Conservation (phyloP, 805 yeast genomes). For the Sugiyamaella americana region DNA sequence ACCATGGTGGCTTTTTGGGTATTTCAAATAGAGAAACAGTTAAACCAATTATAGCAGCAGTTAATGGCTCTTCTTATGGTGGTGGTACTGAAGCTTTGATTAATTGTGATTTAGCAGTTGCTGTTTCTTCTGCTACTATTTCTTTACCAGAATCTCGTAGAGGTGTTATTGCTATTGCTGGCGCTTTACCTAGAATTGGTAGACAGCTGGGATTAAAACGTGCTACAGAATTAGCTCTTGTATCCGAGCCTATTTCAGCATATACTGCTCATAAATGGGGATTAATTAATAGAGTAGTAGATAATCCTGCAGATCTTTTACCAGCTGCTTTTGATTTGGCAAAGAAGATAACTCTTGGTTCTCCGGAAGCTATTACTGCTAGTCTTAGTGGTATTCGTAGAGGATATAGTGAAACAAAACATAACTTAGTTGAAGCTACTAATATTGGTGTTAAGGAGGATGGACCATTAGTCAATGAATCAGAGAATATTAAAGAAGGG, state of each 20-base stretch:
- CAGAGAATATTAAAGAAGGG: slow-evolving; percentile 22
- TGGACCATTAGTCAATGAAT: slow-evolving; percentile 8
- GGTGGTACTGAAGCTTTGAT: slow-evolving; percentile 27
- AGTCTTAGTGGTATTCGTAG: slow-evolving; percentile 19
- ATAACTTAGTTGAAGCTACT: slow-evolving; percentile 19
- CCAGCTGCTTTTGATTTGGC: slow-evolving; percentile 24
- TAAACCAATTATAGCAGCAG: slow-evolving; percentile 27
- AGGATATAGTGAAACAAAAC: slow-evolving; percentile 19
- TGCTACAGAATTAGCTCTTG: slow-evolving; percentile 24
- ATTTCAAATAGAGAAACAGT: slow-evolving; percentile 21
- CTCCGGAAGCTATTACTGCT: slow-evolving; percentile 25
- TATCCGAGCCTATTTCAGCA: slow-evolving; percentile 26
- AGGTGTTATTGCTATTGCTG: slow-evolving; percentile 26
- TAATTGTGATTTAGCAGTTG: slow-evolving; percentile 27
- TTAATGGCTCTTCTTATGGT: slow-evolving; percentile 26
- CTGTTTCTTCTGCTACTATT: slow-evolving; percentile 19
- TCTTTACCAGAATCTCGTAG: slow-evolving; percentile 25
- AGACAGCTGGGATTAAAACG: slow-evolving; percentile 22
- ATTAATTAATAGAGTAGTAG: slow-evolving; percentile 21
- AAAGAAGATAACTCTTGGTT: slow-evolving; percentile 16
- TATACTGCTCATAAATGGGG: slow-evolving; percentile 24
- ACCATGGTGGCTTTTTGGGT: slow-evolving; percentile 23
- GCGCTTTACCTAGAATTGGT: slow-evolving; percentile 26
- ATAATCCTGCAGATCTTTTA: slow-evolving; percentile 18
- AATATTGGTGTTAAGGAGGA: slow-evolving; percentile 13